Conservation (phyloP, 208 protist species). For the Blastocrithidia nonstop region DNA sequence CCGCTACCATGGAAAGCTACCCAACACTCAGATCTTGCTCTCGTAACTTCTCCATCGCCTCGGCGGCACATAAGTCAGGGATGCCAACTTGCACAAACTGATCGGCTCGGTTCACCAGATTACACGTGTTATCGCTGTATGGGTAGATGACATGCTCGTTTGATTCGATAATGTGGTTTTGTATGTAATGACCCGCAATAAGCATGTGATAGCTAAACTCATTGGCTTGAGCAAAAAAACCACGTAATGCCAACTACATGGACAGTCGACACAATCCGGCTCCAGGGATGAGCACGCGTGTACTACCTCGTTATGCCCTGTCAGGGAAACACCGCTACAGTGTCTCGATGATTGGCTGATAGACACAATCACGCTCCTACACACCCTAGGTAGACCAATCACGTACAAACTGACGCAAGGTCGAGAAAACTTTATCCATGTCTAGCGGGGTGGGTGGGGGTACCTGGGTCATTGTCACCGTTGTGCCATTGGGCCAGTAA, state of each 20-base stretch:
- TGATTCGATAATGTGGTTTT: constrained; percentile 83
- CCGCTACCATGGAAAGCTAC: constrained; percentile 93
- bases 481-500: constrained; percentile 81
- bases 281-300: constrained; percentile 79
- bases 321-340: constrained; percentile 66
- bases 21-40: constrained; percentile 32
- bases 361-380: constrained; percentile 81
- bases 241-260: constrained; percentile 86
- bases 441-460: constrained; percentile 72
- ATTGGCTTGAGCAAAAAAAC: constrained; percentile 90
- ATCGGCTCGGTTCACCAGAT: constrained; percentile 76
- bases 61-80: constrained; percentile 82
- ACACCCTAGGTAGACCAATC: constrained; percentile 90
- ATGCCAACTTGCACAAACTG: constrained; percentile 80
- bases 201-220: constrained; percentile 98
- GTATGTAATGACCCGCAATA: constrained; percentile 90
- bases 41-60: constrained; percentile 56
- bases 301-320: constrained; percentile 13
- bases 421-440: constrained; percentile 92
- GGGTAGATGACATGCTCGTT: constrained; percentile 83
- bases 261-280: constrained; percentile 88
- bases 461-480: constrained; percentile 40
- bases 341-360: constrained; percentile 77
- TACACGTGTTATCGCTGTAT: constrained; percentile 86
- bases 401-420: constrained; percentile 90